Conservation (phyloP, 2,329 filamentous ascomycete genomes). For the Cryphonectria carpinicola region DNA sequence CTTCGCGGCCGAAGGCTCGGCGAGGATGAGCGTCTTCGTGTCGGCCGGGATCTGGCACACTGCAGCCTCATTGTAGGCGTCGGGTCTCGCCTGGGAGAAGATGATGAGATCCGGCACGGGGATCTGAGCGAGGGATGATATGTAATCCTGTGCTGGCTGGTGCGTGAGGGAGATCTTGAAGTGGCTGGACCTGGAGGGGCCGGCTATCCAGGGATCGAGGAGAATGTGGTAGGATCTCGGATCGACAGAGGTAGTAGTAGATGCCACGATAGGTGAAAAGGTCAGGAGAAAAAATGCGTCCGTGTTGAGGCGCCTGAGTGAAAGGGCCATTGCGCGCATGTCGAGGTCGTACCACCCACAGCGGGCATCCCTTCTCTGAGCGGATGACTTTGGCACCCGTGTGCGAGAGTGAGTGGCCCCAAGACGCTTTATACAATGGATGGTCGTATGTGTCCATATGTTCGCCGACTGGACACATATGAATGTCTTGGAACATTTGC, state of each 20-base stretch:
- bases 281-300: constrained; percentile 69
- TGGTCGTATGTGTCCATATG: neutral
- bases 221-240: constrained; percentile 66
- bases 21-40: constrained; percentile 65
- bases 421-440: neutral
- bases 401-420: neutral
- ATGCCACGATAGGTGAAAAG: constrained; percentile 58
- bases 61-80: constrained; percentile 73
- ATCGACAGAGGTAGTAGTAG: constrained; percentile 40
- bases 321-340: constrained; percentile 58
- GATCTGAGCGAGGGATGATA: constrained; percentile 54
- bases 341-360: neutral
- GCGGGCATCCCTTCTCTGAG: neutral
- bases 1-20: constrained; percentile 66
- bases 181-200: constrained; percentile 63
- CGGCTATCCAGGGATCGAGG: constrained; percentile 72
- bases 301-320: constrained; percentile 65
- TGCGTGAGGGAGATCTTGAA: constrained; percentile 63
- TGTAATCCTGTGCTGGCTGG: constrained; percentile 58
- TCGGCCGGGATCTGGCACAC: constrained; percentile 64
- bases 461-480: neutral
- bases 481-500: constrained; percentile 9
- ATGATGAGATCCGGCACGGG: constrained; percentile 51
- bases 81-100: constrained; percentile 54
- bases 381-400: neutral